These are phyloP conservation scores for Ormosia emarginata DNA, from an alignment of 306 rosid genomes.

Conservation along the genomic window DNA sequence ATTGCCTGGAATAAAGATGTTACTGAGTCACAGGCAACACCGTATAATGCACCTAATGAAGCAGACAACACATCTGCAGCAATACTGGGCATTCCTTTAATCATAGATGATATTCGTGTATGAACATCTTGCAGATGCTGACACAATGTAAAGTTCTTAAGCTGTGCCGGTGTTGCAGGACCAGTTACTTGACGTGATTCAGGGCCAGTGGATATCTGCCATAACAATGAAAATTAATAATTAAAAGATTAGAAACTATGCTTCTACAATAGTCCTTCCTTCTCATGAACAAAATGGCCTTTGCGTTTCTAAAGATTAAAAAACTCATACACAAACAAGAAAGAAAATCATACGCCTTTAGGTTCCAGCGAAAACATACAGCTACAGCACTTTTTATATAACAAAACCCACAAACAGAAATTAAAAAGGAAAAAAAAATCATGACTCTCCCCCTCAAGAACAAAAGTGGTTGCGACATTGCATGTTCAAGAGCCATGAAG, in stretches of 20 bases:
- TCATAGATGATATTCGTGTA: constrained; percentile 58
- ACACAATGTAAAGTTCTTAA: constrained; percentile 78
- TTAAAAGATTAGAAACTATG: constrained; percentile 12
- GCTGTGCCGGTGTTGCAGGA: constrained; percentile 91
- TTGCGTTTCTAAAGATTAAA: neutral
- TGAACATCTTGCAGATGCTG: constrained; percentile 96
- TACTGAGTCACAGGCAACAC: constrained; percentile 94
- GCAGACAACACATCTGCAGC: constrained; percentile 94
- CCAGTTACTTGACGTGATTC: constrained; percentile 94
- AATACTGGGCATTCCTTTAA: constrained; percentile 74
- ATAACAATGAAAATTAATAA: constrained; percentile 19
- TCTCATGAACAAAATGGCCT: neutral
- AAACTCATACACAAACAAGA: neutral
- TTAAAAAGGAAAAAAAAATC: neutral
- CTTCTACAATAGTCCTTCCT: neutral
- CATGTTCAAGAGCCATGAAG: neutral
- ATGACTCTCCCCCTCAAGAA: neutral
- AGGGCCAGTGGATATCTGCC: constrained; percentile 94
- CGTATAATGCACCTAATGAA: constrained; percentile 79
- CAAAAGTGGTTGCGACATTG: neutral
- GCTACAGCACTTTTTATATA: neutral
- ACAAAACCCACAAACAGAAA: neutral
- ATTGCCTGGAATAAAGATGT: constrained; percentile 89
- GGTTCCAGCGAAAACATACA: neutral
- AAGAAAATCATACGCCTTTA: neutral